phyloP scores from a whole-genome alignment of 129 eudicot genomes.

The Chrysanthemum lavandulifolium region DNA sequence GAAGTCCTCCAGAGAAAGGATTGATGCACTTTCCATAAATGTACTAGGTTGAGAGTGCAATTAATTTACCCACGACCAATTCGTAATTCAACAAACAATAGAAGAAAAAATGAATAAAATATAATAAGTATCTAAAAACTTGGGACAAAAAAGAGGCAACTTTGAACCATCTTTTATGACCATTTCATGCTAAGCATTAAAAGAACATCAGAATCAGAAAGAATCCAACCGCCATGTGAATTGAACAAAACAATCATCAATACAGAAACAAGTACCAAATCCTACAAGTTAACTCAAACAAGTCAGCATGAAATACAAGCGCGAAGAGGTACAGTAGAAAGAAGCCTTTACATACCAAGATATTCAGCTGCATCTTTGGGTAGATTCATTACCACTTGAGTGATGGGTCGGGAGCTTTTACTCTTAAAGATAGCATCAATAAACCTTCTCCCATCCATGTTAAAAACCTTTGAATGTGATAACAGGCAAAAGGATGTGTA shows the following conservation, averaged over 20 bases:
- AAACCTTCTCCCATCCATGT: conserved; percentile 98
- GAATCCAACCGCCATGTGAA: neutral
- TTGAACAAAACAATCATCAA: conserved; percentile 4
- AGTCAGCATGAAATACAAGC: neutral
- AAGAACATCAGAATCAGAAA: conserved; percentile 3
- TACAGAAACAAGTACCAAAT: neutral
- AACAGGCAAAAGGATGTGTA: neutral
- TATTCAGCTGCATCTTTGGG: conserved; percentile 89
- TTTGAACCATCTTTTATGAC: too few relatives aligned
- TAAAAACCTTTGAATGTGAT: conserved; percentile 54
- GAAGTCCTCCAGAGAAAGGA: neutral
- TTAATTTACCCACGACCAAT: neutral
- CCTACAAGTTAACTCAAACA: neutral
- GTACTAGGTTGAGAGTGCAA: neutral
- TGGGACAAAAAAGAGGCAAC: too few relatives aligned
- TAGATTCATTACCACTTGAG: conserved; percentile 96
- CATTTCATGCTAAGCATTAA: neutral
- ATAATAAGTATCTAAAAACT: too few relatives aligned
- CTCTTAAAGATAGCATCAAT: conserved; percentile 58
- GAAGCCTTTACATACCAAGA: conserved; percentile 36
- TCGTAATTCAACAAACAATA: neutral
- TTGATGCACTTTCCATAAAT: neutral
- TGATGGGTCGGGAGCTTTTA: conserved; percentile 55
- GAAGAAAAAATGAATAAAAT: neutral
- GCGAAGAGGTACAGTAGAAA: neutral